Evolutionary conservation across 129 eudicot species (phyloP).

Genomic region (Lactuca saligna): DNA sequence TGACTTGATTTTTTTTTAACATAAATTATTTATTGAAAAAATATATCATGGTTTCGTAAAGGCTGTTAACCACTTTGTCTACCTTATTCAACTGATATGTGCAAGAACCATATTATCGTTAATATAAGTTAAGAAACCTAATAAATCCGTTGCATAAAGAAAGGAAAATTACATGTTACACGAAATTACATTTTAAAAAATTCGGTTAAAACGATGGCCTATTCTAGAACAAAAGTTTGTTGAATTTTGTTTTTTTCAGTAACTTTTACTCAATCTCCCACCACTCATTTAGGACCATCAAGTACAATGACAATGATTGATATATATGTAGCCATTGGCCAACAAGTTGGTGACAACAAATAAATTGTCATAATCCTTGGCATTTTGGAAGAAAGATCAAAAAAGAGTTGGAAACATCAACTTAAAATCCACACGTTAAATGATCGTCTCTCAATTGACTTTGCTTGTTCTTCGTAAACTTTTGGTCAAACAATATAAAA

Average conservation of each 20-base stretch:
- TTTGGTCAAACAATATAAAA: conserved; percentile 10
- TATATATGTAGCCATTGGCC: conserved; percentile 23
- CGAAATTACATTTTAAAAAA: too few species aligned
- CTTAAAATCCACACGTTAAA: background rate
- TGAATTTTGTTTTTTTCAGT: conserved; percentile 10
- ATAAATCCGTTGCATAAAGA: background rate
- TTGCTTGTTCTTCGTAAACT: conserved; percentile 5
- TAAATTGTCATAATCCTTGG: conserved; percentile 9
- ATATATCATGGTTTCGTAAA: too few species aligned
- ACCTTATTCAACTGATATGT: background rate
- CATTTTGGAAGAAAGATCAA: conserved; percentile 4
- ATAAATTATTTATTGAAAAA: too few species aligned
- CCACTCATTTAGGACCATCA: conserved; percentile 13
- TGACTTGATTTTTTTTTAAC: too few species aligned
- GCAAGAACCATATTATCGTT: background rate
- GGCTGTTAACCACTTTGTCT: background rate
- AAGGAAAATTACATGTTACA: too few species aligned
- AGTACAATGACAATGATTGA: conserved; percentile 9
- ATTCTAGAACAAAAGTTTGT: conserved; percentile 5
- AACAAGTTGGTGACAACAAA: conserved; percentile 17
- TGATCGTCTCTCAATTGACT: background rate
- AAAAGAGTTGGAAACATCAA: background rate
- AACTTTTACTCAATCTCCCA: conserved; percentile 9
- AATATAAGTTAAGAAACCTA: background rate
- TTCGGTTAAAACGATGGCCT: background rate